Conservation (phyloP, 208 protist genomes). For the Acanthamoeba royreba region DNA sequence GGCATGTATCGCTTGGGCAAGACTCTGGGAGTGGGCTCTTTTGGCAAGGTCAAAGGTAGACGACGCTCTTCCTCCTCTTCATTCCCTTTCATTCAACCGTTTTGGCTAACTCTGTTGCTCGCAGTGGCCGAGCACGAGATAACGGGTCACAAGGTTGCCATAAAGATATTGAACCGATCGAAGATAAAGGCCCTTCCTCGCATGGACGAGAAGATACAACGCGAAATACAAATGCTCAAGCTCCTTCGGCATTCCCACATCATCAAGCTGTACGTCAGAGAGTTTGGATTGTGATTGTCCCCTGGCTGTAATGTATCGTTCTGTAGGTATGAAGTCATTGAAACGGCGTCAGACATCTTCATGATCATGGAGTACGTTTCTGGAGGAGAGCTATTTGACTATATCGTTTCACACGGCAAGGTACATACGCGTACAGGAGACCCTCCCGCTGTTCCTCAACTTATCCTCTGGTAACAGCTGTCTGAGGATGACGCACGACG, state of each 20-base stretch:
- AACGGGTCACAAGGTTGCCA: constrained; percentile 94
- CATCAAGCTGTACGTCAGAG: constrained; percentile 92
- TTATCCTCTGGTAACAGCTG: constrained; percentile 68
- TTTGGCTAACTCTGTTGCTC: not conserved
- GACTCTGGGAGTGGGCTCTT: constrained; percentile 98
- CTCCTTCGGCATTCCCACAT: constrained; percentile 99
- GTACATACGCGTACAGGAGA: too few relatives aligned
- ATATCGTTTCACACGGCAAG: constrained; percentile 96
- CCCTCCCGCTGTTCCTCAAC: too few relatives aligned
- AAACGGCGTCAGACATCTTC: constrained; percentile 94
- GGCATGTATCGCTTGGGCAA: constrained; percentile 97
- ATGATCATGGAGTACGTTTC: constrained; percentile 99
- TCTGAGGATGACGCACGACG: constrained; percentile 86
- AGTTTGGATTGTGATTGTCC: not conserved
- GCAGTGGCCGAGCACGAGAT: constrained; percentile 84
- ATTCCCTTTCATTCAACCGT: not conserved
- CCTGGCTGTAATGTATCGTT: not conserved
- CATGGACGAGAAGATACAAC: constrained; percentile 90
- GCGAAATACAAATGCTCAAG: constrained; percentile 98
- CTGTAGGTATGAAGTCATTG: constrained; percentile 89
- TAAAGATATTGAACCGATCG: constrained; percentile 99
- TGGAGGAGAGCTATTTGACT: constrained; percentile 98
- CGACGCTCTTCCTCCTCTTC: not conserved
- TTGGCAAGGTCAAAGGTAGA: constrained; percentile 98
- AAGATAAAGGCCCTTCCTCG: constrained; percentile 90